phyloP scores from a whole-genome alignment of 2,329 filamentous ascomycete species.

The Alternaria arbusti region DNA sequence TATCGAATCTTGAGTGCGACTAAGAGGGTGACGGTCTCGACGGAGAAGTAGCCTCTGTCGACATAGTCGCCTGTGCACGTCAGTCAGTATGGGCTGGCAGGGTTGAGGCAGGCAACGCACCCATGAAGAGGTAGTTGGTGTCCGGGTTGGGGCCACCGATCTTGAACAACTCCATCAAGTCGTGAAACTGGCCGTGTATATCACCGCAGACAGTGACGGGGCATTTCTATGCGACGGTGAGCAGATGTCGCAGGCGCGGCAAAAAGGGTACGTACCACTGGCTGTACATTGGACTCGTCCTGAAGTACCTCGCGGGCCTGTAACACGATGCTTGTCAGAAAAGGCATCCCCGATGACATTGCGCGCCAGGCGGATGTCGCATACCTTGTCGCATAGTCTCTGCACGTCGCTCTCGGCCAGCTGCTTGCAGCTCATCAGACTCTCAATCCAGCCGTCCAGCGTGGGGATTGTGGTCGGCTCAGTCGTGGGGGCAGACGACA shows the following conservation, averaged over 20 bases:
- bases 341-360: not conserved
- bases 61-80: slow-evolving; percentile 85
- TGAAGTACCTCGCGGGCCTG: slow-evolving; percentile 95
- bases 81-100: slow-evolving; percentile 22
- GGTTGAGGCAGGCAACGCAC: slow-evolving; percentile 52
- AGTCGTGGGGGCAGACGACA: slow-evolving; percentile 69
- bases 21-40: slow-evolving; percentile 96
- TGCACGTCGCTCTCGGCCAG: slow-evolving; percentile 92
- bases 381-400: slow-evolving; percentile 94
- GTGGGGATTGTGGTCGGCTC: slow-evolving; percentile 92
- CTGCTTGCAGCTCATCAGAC: slow-evolving; percentile 98
- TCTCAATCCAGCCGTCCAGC: slow-evolving; percentile 98
- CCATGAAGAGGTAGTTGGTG: slow-evolving; percentile 99
- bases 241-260: slow-evolving; percentile 2
- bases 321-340: slow-evolving; percentile 20
- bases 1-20: slow-evolving; percentile 98
- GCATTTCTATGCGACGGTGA: slow-evolving; percentile 70
- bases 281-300: slow-evolving; percentile 98
- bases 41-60: slow-evolving; percentile 97
- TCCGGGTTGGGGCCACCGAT: slow-evolving; percentile 98
- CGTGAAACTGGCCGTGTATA: slow-evolving; percentile 98
- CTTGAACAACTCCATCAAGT: slow-evolving; percentile 99
- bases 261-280: slow-evolving; percentile 72
- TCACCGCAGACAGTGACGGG: slow-evolving; percentile 98
- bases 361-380: slow-evolving; percentile 8